Percentiles rank a stretch among this genome's conserved stretches.
Conservation (phyloP, 1,139 yeast genomes). For the Protomyces arabidopsidicola region DNA sequence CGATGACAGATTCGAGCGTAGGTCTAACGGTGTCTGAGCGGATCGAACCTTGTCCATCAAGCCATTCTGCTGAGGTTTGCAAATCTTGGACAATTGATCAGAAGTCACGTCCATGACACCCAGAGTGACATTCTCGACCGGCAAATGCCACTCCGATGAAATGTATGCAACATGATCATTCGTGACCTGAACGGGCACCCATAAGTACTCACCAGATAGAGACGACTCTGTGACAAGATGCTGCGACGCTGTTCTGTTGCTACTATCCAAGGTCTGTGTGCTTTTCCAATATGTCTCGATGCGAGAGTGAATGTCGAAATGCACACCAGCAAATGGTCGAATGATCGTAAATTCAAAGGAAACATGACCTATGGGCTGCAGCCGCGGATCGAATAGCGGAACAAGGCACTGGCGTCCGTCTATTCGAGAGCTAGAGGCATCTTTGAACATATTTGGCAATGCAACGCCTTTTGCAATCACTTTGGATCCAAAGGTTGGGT, state of each 20-base stretch:
- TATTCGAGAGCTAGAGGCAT: conserved; percentile 33
- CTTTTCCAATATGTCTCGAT: conserved; percentile 97
- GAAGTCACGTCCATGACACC: conserved; percentile 3
- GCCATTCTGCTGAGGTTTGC: neutral
- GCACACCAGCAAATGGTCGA: conserved; percentile 86
- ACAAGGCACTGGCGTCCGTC: conserved; percentile 41
- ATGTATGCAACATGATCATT: conserved; percentile 84
- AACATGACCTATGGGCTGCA: conserved; percentile 77
- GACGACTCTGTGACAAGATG: conserved; percentile 82
- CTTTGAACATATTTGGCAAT: conserved; percentile 51
- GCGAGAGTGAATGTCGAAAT: conserved; percentile 58
- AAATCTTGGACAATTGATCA: conserved; percentile 1
- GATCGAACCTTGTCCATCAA: neutral
- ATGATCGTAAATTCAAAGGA: conserved; percentile 76
- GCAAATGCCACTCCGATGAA: conserved; percentile 47
- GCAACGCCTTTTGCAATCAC: conserved; percentile 86
- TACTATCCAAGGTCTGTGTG: conserved; percentile 46
- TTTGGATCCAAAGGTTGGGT: conserved; percentile 91
- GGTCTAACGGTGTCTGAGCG: neutral
- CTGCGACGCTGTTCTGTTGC: conserved; percentile 5
- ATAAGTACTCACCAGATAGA: conserved; percentile 70
- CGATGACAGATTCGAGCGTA: neutral
- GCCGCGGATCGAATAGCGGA: conserved; percentile 76
- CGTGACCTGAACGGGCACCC: conserved; percentile 64
- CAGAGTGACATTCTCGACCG: neutral